Evolutionary conservation across 2,329 filamentous ascomycete species (phyloP), one percentile per base, ranked within the genome.

Genomic region (Sporothrix globosa): DNA sequence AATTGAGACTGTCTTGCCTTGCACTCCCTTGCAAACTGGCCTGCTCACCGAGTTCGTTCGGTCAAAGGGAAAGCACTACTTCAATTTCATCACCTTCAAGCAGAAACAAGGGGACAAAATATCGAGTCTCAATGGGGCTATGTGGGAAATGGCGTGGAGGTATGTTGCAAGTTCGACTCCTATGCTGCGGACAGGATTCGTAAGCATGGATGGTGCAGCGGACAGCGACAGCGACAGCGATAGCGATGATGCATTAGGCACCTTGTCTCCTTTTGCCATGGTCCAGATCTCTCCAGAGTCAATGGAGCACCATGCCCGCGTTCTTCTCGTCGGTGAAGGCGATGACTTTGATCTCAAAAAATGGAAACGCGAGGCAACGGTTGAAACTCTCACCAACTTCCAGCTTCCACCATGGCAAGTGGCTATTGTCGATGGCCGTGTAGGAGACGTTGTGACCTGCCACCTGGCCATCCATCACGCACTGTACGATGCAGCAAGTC

Each of bases 401-500:
- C 81, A 88, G 54, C 73, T 77, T 0, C 88, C 88, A 0, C 86
- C 88, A 0, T 96, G 92, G 92, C 81, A 81, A 14, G 78, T 92
- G 24, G 80, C 81, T 0, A 63, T 93, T 1, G 76, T 84, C 0
- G 74, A 82, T 2, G 58, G 72, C 68, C 0, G 75, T 65, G 2
- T 83, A 86, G 79, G 24, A 0, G 7, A 6, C 1, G 14, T 6
- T 10, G 21, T 63, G 11, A 30, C 52, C 3, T 74, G 71, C 48
- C 80, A 85, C 61, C 73, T 88, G 4, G 77, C 82, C 1, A 83
- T 93, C 2, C 91, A 96, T 73, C 94, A 97, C 80, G 91, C 92
- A 0, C 82, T 97, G 0, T 97, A 96, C 74, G 94, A 97, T 80
- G 94, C 93, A 0, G 84, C 88, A 53, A 93, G 92, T 10, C 81